Percentiles rank a stretch among this genome's conserved stretches.
Evolutionary conservation across 169 alveolate species (phyloP).

Genomic region (Theileria annulata): DNA sequence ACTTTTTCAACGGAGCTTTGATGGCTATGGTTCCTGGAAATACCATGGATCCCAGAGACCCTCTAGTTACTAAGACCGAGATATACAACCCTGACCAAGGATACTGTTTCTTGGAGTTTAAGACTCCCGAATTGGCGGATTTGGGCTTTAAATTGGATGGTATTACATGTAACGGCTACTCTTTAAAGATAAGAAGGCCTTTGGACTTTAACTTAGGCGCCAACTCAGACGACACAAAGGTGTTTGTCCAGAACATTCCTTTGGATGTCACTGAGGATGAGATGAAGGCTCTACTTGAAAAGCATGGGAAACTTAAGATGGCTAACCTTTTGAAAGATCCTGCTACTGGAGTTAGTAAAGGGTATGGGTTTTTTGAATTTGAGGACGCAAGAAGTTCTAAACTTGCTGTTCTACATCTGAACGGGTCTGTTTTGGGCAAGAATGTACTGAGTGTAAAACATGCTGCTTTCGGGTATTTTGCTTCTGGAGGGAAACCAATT

Average conservation of each 20-base stretch:
- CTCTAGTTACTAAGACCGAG: constrained; percentile 72
- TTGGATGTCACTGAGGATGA: constrained; percentile 80
- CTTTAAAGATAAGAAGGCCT: constrained; percentile 79
- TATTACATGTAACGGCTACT: constrained; percentile 74
- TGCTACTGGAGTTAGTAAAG: constrained; percentile 81
- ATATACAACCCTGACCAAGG: constrained; percentile 74
- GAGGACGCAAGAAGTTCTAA: constrained; percentile 82
- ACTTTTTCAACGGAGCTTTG: constrained; percentile 68
- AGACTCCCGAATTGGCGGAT: constrained; percentile 78
- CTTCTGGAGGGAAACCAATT: constrained; percentile 61
- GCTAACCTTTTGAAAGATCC: constrained; percentile 78
- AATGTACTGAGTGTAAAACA: constrained; percentile 71
- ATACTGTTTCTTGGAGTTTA: constrained; percentile 81
- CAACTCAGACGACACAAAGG: constrained; percentile 78
- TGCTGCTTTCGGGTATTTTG: constrained; percentile 57
- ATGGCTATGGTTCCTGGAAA: constrained; percentile 52
- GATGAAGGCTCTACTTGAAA: constrained; percentile 74
- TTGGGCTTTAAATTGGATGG: constrained; percentile 82
- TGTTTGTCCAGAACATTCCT: constrained; percentile 83
- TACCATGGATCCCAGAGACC: constrained; percentile 24
- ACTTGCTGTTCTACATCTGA: constrained; percentile 79
- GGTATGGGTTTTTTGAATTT: constrained; percentile 85
- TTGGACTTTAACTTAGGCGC: constrained; percentile 80
- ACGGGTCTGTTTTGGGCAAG: constrained; percentile 72
- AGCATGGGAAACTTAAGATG: constrained; percentile 78